Conservation (phyloP, 768 basidiomycete species). For the Chalciporus sphaerocephalus region DNA sequence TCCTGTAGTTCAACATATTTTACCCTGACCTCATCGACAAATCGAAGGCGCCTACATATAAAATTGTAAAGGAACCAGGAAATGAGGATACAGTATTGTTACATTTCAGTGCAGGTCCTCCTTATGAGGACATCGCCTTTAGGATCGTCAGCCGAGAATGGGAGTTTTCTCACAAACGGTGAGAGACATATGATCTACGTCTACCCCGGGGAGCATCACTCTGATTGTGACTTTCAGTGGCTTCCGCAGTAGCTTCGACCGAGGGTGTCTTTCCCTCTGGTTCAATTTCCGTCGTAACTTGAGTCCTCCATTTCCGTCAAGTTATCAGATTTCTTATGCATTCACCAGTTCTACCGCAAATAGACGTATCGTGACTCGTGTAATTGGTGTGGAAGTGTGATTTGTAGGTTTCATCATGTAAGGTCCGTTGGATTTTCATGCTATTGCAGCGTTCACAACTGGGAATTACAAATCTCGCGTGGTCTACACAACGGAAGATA, state of each 20-base stretch:
- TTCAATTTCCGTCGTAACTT: constrained; percentile 95
- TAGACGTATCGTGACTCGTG: constrained; percentile 33
- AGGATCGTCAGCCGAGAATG: constrained; percentile 96
- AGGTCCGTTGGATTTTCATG: constrained; percentile 18
- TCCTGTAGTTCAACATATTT: constrained; percentile 84
- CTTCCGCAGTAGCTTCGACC: constrained; percentile 94
- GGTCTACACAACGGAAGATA: neutral
- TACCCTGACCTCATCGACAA: constrained; percentile 99
- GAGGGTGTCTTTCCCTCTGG: constrained; percentile 93
- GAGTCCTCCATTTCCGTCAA: constrained; percentile 32
- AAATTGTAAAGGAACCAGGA: constrained; percentile 88
- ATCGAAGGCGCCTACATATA: constrained; percentile 93
- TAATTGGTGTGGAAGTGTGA: constrained; percentile 19
- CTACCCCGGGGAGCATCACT: constrained; percentile 11
- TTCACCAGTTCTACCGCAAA: constrained; percentile 74
- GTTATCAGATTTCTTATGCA: constrained; percentile 14
- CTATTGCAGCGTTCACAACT: constrained; percentile 15
- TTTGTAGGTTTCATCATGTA: constrained; percentile 24
- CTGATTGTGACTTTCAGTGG: constrained; percentile 50
- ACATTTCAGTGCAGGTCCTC: constrained; percentile 93
- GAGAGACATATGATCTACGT: constrained; percentile 12
- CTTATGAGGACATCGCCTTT: constrained; percentile 99
- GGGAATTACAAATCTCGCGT: constrained; percentile 3
- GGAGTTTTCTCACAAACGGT: constrained; percentile 98
- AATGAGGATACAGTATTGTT: constrained; percentile 94